Base-by-base conservation (phyloP, 345 rosid genomes). In the Adansonia digitata region DNA sequence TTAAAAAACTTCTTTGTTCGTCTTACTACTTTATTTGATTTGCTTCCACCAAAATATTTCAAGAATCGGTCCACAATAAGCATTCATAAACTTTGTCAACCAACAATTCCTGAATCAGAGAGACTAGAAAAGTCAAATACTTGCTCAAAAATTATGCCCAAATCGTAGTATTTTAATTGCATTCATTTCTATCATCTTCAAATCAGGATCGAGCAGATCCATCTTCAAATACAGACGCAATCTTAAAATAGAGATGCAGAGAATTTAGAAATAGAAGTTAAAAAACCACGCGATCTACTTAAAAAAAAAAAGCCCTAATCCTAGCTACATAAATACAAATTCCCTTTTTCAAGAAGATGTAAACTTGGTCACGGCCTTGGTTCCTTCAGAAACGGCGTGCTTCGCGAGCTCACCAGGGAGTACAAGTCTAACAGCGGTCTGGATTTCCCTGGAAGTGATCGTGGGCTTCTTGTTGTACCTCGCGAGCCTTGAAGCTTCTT, bases 361-460 rank as follows among this genome's bases (percentile, higher is more conserved):
- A 59, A 72, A 72, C 31, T 72, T 72, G 13, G 75, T 72, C 3
- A 72, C 74, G 10, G 74, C 74, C n/a, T n/a, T n/a, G n/a, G n/a
- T n/a, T n/a, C n/a, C n/a, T n/a, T n/a, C n/a, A 3, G 75, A 72
- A 12, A 72, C 75, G 64, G 75, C 75, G 66, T 72, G 75, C 53
- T 72, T 72, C 0, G 75, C 75, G 13, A 72, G 75, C 65, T 72
- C 75, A 17, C 75, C 75, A 7, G 75, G 75, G 39, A 72, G 75
- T 43, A 72, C 75, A 17, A 72, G 75, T 31, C 66, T 72, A 5
- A 72, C 75, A 5, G 75, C 75, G n/a, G n/a, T n/a, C n/a, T n/a
- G n/a, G n/a, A n/a, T n/a, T n/a, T n/a, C n/a, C n/a, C n/a, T n/a
- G n/a, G n/a, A n/a, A n/a, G n/a, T n/a, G n/a, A n/a, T n/a, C n/a